phyloP scores from a whole-genome alignment of 176 grass and related monocot species.

The Areca catechu region DNA sequence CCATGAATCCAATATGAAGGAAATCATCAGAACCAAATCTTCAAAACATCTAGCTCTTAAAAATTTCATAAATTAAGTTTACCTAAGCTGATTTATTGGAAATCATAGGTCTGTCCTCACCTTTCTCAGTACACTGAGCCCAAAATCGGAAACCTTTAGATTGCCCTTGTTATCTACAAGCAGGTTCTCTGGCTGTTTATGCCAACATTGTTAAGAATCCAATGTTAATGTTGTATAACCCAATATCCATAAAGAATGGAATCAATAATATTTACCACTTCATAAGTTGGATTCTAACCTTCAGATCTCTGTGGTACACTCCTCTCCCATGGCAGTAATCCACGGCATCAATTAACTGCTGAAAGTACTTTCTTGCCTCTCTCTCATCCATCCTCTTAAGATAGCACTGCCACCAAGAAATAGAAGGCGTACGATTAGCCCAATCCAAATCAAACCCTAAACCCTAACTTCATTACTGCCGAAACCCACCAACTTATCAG shows the following conservation, averaged over 20 bases:
- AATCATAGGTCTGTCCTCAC: constrained; percentile 10
- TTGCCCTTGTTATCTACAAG: constrained; percentile 52
- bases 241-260: too few species aligned
- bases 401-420: constrained; percentile 28
- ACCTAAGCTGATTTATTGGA: too few species aligned
- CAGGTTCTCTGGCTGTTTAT: constrained; percentile 62
- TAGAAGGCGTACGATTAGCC: background rate
- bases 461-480: background rate
- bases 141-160: constrained; percentile 76
- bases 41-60: too few species aligned
- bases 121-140: constrained; percentile 44
- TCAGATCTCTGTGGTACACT: constrained; percentile 67
- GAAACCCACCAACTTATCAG: constrained; percentile 54
- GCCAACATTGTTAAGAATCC: constrained; percentile 10
- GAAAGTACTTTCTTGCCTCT: constrained; percentile 65
- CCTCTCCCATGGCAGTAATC: constrained; percentile 67
- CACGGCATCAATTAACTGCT: constrained; percentile 69
- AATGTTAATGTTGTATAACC: background rate
- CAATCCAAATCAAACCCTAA: background rate
- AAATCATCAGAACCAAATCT: background rate
- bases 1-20: background rate
- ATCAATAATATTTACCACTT: too few species aligned
- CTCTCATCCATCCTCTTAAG: constrained; percentile 43
- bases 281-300: constrained; percentile 24
- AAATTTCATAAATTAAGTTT: too few species aligned